Evolutionary conservation across 2,329 filamentous ascomycete species (phyloP), one percentile per base, ranked within the genome.

Genomic region (Nannizzia gypsea): DNA sequence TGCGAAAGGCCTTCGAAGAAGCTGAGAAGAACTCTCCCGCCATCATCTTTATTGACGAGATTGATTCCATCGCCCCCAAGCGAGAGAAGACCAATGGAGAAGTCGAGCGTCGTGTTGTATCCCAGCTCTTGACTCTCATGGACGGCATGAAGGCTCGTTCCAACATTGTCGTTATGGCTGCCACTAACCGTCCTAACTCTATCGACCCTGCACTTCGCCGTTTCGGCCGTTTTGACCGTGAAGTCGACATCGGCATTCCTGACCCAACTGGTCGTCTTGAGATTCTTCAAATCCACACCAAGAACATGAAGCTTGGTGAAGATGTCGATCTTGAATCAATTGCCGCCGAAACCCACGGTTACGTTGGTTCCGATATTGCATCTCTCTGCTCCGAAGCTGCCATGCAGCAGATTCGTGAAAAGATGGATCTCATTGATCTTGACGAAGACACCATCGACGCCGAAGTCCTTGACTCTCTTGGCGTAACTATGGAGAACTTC

Each of bases 401-500:
- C 65, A 99, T 99, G 93, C 93, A 99, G 77, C 93, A 99, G 79
- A 99, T 99, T 76, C 92, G 93, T 79, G 93, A 99, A 79, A 99
- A 99, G 87, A 99, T 99, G 93, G 93, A 99, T 73, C 84, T 99
- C 65, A 99, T 99, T 67, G 93, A 99, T 76, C 83, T 99, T 36
- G 93, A 99, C 66, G 93, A 99, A 79, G 93, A 99, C 72, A 99
- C 93, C 63, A 99, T 99, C 64, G 93, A 99, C 69, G 93, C 93
- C 31, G 93, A 99, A 79, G 93, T 99, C 58, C 84, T 99, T 59
- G 93, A 99, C 78, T 97, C 93, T 52, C 85, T 99, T 54, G 93
- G 93, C 74, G 93, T 99, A 56, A 99, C 93, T 63, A 97, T 97
- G 90, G 93, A 99, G 77, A 99, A 99, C 84, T 99, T 99, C 89